phyloP scores from a whole-genome alignment of 2,329 filamentous ascomycete species.

The Ascochyta viciae-villosae region DNA sequence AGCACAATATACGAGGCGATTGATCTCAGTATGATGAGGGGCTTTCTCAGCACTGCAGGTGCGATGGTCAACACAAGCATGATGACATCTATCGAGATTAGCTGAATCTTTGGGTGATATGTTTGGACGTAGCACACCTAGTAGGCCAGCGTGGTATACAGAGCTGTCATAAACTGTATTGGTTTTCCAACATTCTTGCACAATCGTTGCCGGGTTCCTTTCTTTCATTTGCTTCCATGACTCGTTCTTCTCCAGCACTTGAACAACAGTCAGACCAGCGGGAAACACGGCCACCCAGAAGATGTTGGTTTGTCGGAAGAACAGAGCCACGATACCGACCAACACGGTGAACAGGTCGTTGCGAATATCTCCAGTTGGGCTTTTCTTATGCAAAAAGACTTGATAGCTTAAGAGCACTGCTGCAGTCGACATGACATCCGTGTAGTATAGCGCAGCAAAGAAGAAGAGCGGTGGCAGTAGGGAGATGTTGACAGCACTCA shows the following conservation, averaged over 20 bases:
- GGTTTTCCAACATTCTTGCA: slow-evolving; percentile 33
- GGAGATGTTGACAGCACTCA: slow-evolving; percentile 78
- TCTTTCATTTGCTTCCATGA: neutral
- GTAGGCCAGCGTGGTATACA: slow-evolving; percentile 22
- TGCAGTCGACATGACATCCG: slow-evolving; percentile 83
- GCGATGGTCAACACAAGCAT: slow-evolving; percentile 65
- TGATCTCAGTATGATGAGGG: slow-evolving; percentile 49
- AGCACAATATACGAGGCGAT: slow-evolving; percentile 65
- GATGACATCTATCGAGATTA: slow-evolving; percentile 29
- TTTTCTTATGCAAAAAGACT: slow-evolving; percentile 47
- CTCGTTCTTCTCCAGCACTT: slow-evolving; percentile 32
- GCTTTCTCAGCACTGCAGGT: slow-evolving; percentile 60
- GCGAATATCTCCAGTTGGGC: slow-evolving; percentile 17
- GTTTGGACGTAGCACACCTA: too few species aligned
- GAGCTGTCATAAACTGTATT: slow-evolving; percentile 32
- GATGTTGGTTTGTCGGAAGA: slow-evolving; percentile 93
- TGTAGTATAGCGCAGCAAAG: slow-evolving; percentile 95
- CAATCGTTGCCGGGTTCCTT: neutral
- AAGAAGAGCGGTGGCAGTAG: slow-evolving; percentile 94
- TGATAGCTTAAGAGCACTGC: slow-evolving; percentile 75
- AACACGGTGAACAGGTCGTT: slow-evolving; percentile 45
- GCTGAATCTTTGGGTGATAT: neutral
- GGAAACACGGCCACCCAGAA: slow-evolving; percentile 90
- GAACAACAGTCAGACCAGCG: slow-evolving; percentile 58
- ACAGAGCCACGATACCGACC: slow-evolving; percentile 70